These are phyloP conservation scores for Elsinoe necatrix DNA, from an alignment of 2,329 filamentous ascomycete genomes.

Conservation along the genomic window DNA sequence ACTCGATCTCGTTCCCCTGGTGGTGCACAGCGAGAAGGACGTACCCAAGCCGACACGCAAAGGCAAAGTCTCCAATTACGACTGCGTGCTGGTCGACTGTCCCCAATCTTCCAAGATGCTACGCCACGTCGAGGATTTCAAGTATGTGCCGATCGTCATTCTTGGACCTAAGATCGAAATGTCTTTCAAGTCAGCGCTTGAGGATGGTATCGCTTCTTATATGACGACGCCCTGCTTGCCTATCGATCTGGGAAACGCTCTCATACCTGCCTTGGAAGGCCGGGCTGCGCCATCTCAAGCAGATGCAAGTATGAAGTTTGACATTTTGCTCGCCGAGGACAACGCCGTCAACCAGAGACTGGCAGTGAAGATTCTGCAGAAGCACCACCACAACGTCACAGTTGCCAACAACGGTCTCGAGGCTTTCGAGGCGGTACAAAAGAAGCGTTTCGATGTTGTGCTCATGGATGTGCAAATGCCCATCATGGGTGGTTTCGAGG, in stretches of 20 bases:
- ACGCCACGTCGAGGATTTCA: constrained; percentile 85
- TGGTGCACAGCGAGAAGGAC: constrained; percentile 69
- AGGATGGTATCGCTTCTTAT: constrained; percentile 95
- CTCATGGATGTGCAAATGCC: constrained; percentile 99
- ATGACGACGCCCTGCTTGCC: constrained; percentile 95
- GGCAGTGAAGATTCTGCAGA: constrained; percentile 93
- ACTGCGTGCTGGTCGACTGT: constrained; percentile 92
- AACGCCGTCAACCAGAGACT: constrained; percentile 95
- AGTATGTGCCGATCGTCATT: constrained; percentile 93
- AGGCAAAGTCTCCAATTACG: constrained; percentile 58
- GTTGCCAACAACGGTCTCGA: constrained; percentile 94
- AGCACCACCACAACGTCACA: constrained; percentile 86
- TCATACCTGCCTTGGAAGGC: constrained; percentile 91
- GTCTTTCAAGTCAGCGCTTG: constrained; percentile 84
- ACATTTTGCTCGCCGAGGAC: constrained; percentile 91
- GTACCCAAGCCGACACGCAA: constrained; percentile 50
- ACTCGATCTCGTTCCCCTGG: constrained; percentile 71
- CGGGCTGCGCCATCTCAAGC: constrained; percentile 82
- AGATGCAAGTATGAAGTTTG: constrained; percentile 90
- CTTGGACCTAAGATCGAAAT: constrained; percentile 83
- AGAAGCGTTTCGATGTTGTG: constrained; percentile 89
- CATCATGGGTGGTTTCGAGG: constrained; percentile 98
- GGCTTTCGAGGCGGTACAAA: constrained; percentile 84
- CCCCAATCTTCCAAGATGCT: constrained; percentile 81
- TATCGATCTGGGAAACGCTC: constrained; percentile 90